A percentile compares a stretch with the other conserved stretches of the same genome.
phyloP scores from a whole-genome alignment of 805 yeast genomes.

The Wickerhamomyces chaumierensis region DNA sequence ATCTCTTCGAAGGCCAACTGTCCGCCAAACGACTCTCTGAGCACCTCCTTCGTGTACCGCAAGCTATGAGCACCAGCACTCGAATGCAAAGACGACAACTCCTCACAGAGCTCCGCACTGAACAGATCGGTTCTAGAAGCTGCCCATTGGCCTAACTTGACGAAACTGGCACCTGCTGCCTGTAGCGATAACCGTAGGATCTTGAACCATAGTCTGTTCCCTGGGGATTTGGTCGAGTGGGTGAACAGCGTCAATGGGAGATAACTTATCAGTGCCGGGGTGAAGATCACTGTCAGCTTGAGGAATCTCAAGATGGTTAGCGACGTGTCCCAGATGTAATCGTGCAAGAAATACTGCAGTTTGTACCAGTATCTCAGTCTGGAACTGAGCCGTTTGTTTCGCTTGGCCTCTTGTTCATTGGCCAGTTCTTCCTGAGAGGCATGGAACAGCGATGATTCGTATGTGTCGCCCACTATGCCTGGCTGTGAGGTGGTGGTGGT shows the following conservation, averaged over 20 bases:
- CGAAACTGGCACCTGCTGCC: slow-evolving; percentile 84
- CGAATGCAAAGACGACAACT: slow-evolving; percentile 70
- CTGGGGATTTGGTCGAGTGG: too few species aligned
- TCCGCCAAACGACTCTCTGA: slow-evolving; percentile 49
- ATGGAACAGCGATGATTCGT: too few species aligned
- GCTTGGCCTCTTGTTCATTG: too few species aligned
- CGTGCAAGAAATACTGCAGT: slow-evolving; percentile 34
- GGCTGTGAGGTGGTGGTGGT: too few species aligned
- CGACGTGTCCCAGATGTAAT: slow-evolving; percentile 57
- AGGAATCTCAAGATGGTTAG: slow-evolving; percentile 57
- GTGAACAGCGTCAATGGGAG: slow-evolving; percentile 39
- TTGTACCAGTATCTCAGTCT: slow-evolving; percentile 24
- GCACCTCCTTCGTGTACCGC: slow-evolving; percentile 41
- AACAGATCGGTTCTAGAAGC: slow-evolving; percentile 94
- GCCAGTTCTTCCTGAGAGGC: too few species aligned
- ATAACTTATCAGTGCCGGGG: slow-evolving; percentile 55
- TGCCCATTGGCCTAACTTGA: slow-evolving; percentile 97
- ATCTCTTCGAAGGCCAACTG: slow-evolving; percentile 45
- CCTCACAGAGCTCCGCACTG: slow-evolving; percentile 66
- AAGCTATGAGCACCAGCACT: slow-evolving; percentile 69
- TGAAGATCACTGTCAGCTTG: slow-evolving; percentile 52
- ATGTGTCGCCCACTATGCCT: too few species aligned
- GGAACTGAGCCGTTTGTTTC: slow-evolving; percentile 6
- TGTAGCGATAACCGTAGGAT: slow-evolving; percentile 60
- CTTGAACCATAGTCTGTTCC: slow-evolving; percentile 62